Conservation (phyloP, 768 basidiomycete genomes). For the Tylopilus vinaceipallidus region DNA sequence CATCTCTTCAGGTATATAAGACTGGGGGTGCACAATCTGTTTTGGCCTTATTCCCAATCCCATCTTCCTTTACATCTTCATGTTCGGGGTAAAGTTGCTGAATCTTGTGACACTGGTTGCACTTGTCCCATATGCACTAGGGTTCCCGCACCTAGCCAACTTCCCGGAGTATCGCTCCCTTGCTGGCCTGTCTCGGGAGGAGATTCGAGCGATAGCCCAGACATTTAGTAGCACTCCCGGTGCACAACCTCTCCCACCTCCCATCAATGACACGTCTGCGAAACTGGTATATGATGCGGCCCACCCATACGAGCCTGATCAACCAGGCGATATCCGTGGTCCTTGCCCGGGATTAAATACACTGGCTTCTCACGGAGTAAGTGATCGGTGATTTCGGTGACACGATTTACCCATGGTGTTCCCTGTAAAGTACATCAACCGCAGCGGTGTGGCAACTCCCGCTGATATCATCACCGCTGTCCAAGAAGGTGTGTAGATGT, state of each 20-base stretch:
- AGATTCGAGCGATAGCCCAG: constrained; percentile 11
- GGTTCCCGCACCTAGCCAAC: constrained; percentile 11
- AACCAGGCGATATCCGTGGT: constrained; percentile 23
- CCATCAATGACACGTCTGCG: constrained; percentile 24
- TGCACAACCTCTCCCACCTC: constrained; percentile 22
- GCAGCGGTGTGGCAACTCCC: constrained; percentile 19
- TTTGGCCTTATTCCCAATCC: too few species aligned
- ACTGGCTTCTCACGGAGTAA: constrained; percentile 26
- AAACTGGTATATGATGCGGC: constrained; percentile 20
- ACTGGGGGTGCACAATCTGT: background rate
- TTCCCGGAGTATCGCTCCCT: constrained; percentile 24
- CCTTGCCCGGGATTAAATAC: constrained; percentile 27
- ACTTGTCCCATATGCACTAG: constrained; percentile 9
- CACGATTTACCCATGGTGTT: background rate
- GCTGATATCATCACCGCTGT: constrained; percentile 22
- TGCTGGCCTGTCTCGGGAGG: constrained; percentile 15
- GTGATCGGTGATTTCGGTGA: background rate
- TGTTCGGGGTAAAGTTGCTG: constrained; percentile 5
- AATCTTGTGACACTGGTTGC: background rate
- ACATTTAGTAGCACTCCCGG: constrained; percentile 20
- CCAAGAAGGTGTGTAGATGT: constrained; percentile 17
- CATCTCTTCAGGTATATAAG: constrained; percentile 4
- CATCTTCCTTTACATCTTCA: background rate
- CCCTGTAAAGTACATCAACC: constrained; percentile 17
- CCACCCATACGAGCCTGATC: constrained; percentile 17